Conservation (phyloP, 768 basidiomycete species). For the Agrocybe pediades region DNA sequence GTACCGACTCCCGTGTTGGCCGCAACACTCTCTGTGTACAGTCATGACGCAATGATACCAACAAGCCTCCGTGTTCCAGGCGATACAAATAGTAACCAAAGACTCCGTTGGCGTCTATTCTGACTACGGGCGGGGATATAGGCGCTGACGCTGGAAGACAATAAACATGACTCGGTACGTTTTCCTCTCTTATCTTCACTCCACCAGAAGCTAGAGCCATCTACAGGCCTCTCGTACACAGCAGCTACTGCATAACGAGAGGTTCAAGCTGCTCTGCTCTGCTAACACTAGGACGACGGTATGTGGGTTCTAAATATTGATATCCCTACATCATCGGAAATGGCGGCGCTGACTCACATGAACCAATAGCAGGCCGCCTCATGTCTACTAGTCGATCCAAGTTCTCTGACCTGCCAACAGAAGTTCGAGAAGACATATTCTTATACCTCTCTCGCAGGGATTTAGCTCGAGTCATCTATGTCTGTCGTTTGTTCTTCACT, state of each 20-base stretch:
- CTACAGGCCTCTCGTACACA: not conserved
- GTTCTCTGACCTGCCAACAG: constrained; percentile 9
- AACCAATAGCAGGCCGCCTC: not conserved
- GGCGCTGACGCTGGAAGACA: not conserved
- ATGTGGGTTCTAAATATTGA: not conserved
- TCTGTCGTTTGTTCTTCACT: constrained; percentile 9
- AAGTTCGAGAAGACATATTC: constrained; percentile 15
- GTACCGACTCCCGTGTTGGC: too few relatives aligned
- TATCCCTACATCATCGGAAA: not conserved
- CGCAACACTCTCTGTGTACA: not conserved
- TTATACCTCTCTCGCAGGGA: constrained; percentile 7
- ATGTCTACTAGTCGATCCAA: not conserved
- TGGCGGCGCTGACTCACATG: not conserved
- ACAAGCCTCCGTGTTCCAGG: not conserved
- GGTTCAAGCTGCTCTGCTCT: not conserved
- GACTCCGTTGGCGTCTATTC: not conserved
- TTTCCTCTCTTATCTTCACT: not conserved
- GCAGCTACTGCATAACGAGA: not conserved
- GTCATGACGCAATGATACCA: not conserved
- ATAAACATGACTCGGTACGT: not conserved
- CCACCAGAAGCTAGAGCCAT: not conserved
- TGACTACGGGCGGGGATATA: not conserved
- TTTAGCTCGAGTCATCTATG: constrained; percentile 6
- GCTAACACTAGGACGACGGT: not conserved
- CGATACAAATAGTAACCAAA: not conserved